Evolutionary conservation across 2,329 filamentous ascomycete genomes (phyloP), one percentile per base, ranked within the genome.

Genomic region (Aspergillus clavatus): DNA sequence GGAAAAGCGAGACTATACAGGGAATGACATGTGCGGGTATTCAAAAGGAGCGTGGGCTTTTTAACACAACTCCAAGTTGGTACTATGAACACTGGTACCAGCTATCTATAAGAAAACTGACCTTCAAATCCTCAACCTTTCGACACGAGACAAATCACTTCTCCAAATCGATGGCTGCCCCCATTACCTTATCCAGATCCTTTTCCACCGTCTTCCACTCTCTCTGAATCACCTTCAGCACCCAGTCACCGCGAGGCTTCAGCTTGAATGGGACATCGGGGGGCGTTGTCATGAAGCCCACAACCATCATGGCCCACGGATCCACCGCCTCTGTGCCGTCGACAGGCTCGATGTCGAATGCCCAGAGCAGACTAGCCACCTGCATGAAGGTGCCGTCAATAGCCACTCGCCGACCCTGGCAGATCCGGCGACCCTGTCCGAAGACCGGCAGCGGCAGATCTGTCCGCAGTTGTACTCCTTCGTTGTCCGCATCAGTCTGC

Each of bases 211-310:
- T 23, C 21, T 49, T 29, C 52, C 57, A 57, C 22, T 58, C 52
- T 33, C 42, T 45, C 5, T 18, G 3, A 7, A 59, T 50, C 12
- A 52, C 44, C 23, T 46, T 26, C 10, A 40, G 0, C 10, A 47
- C 50, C 50, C 52, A 57, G 3, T 51, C 37, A 4, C 55, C 56
- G 16, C 55, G 44, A 1, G 52, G 57, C 21, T 44, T 49, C 3
- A 60, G 52, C 28, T 47, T 49, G 5, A 59, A 43, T n/a, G 44
- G 48, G 4, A 50, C 1, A 36, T 53, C 50, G 22, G 11, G 37
- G 2, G 56, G 57, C 46, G 52, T 54, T 3, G 55, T 56, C 56
- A 59, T 56, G 29, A 57, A 60, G 1, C 57, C 57, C 33, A 43
- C 51, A 8, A 58, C 57, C 1, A 43, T 43, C 56, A 59, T 58